These are phyloP conservation scores for Aspergillus bertholletiae DNA, from an alignment of 495 filamentous ascomycete species.

Conservation along the genomic window DNA sequence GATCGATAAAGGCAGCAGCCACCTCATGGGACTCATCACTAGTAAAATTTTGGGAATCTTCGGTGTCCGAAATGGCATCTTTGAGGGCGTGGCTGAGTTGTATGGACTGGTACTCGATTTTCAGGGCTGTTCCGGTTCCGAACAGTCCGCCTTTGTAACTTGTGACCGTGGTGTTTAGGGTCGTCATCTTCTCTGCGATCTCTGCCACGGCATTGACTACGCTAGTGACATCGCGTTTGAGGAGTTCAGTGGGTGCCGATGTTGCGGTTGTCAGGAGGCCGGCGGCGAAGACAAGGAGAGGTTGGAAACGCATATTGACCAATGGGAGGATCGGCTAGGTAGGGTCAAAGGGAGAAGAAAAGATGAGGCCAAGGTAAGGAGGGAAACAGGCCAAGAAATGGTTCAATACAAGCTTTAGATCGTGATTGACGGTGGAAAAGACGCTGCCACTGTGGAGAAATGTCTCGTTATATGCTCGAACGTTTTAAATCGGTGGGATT, in stretches of 20 bases:
- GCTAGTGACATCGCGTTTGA: constrained; percentile 17
- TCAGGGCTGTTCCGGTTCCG: constrained; percentile 14
- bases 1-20: constrained; percentile 13
- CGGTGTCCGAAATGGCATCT: constrained; percentile 11
- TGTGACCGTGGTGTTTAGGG: constrained; percentile 20
- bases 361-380: too few species aligned
- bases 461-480: not conserved
- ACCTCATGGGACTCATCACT: constrained; percentile 14
- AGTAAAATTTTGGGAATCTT: constrained; percentile 19
- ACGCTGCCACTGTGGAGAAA: not conserved
- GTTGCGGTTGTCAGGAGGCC: constrained; percentile 2
- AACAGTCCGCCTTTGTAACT: constrained; percentile 17
- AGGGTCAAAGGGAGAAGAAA: too few species aligned
- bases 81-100: constrained; percentile 9
- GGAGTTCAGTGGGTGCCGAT: constrained; percentile 1
- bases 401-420: not conserved
- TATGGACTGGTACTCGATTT: constrained; percentile 17
- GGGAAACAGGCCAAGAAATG: not conserved
- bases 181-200: constrained; percentile 12
- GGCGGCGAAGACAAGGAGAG: constrained; percentile 8
- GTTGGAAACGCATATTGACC: constrained; percentile 8
- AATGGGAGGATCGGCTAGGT: too few species aligned
- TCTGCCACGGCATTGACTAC: constrained; percentile 15
- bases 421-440: not conserved
- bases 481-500: not conserved